Percentiles rank a stretch among this genome's conserved stretches.
phyloP scores from a whole-genome alignment of 1,284 basidiomycete genomes.

The Cystobasidiaceae sp. region DNA sequence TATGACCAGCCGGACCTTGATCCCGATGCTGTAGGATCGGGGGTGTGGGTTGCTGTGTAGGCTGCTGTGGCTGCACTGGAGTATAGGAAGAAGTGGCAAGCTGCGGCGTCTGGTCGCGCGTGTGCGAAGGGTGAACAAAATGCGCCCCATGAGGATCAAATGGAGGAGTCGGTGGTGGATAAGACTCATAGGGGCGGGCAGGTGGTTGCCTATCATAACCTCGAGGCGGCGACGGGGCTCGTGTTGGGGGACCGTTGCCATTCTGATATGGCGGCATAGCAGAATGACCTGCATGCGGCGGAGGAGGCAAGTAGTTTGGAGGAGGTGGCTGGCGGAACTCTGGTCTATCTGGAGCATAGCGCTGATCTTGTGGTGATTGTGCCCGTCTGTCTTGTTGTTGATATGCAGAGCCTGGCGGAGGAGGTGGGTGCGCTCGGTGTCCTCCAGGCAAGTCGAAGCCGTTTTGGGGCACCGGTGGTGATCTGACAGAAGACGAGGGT shows the following conservation, averaged over 20 bases:
- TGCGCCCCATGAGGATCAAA: not conserved
- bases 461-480: slow-evolving; percentile 1
- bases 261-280: not conserved
- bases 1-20: too few relatives aligned
- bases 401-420: too few relatives aligned
- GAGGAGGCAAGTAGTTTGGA: slow-evolving; percentile 10
- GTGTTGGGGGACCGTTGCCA: not conserved
- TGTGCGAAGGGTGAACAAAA: too few relatives aligned
- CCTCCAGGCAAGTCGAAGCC: not conserved
- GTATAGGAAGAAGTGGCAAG: not conserved
- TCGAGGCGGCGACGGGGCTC: not conserved
- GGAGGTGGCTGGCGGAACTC: not conserved
- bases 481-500: not conserved
- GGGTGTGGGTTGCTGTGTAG: not conserved
- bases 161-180: slow-evolving; percentile 1
- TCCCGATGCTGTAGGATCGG: not conserved
- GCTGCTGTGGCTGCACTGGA: not conserved
- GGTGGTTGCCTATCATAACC: too few relatives aligned
- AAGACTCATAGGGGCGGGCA: too few relatives aligned
- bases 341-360: not conserved
- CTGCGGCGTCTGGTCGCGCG: not conserved
- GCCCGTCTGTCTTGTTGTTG: too few relatives aligned
- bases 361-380: too few relatives aligned
- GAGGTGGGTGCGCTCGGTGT: not conserved
- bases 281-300: too few relatives aligned